Percentiles rank a stretch among this genome's conserved stretches.
Conservation (phyloP, 768 basidiomycete genomes). For the Boletellus sp. region DNA sequence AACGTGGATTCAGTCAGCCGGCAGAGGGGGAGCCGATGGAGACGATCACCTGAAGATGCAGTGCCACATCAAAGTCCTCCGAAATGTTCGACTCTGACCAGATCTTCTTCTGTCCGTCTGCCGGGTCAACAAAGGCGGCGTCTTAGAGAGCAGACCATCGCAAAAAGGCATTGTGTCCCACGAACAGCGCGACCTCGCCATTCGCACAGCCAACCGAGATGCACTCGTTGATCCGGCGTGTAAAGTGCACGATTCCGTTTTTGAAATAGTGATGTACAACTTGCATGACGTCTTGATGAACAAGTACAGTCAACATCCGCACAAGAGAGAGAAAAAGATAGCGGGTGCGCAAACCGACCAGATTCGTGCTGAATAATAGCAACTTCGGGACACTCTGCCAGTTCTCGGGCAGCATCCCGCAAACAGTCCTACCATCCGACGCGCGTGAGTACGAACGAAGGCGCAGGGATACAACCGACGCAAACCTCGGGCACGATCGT, state of each 20-base stretch:
- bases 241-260: constrained; percentile 89
- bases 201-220: constrained; percentile 78
- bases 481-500: constrained; percentile 74
- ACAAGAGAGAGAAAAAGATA: background rate
- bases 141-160: constrained; percentile 91
- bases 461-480: background rate
- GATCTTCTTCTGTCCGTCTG: constrained; percentile 58
- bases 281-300: constrained; percentile 71
- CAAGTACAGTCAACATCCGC: constrained; percentile 24
- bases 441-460: too few species aligned
- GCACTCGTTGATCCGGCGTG: constrained; percentile 80
- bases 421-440: constrained; percentile 62
- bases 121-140: constrained; percentile 63
- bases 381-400: constrained; percentile 77
- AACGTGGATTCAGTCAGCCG: constrained; percentile 52
- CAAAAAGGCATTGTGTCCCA: constrained; percentile 85
- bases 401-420: constrained; percentile 82
- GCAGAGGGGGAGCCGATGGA: constrained; percentile 33
- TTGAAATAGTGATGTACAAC: constrained; percentile 87
- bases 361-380: constrained; percentile 92
- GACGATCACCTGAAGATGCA: constrained; percentile 47
- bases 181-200: constrained; percentile 73
- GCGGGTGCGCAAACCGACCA: constrained; percentile 36
- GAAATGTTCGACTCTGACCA: constrained; percentile 67
- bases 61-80: constrained; percentile 69